These are phyloP conservation scores for Carex littledalei DNA, from an alignment of 176 grass and related monocot species.

Conservation along the genomic window DNA sequence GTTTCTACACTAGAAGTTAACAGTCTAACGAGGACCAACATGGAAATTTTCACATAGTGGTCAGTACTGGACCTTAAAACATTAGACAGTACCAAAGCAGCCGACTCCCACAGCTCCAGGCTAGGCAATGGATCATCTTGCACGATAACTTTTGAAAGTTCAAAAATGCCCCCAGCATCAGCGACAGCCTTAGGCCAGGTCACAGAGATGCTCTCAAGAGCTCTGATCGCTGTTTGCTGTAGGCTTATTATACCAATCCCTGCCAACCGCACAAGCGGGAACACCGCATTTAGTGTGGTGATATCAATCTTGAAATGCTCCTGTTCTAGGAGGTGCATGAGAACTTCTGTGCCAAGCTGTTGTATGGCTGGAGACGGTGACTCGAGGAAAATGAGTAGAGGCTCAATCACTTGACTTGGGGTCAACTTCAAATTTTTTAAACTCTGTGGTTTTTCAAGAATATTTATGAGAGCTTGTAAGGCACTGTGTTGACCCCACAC, in stretches of 20 bases:
- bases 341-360: slow-evolving; percentile 87
- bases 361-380: slow-evolving; percentile 96
- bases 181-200: slow-evolving; percentile 97
- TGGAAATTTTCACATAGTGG: slow-evolving; percentile 86
- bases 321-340: slow-evolving; percentile 87
- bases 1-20: slow-evolving; percentile 66
- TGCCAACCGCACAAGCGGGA: slow-evolving; percentile 86
- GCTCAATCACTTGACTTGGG: slow-evolving; percentile 89
- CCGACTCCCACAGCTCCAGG: slow-evolving; percentile 88
- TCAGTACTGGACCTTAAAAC: slow-evolving; percentile 84
- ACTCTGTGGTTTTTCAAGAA: slow-evolving; percentile 94
- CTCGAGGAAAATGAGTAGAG: slow-evolving; percentile 87
- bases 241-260: slow-evolving; percentile 89
- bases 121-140: slow-evolving; percentile 86
- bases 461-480: slow-evolving; percentile 94
- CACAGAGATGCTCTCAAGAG: slow-evolving; percentile 82
- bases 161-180: slow-evolving; percentile 89
- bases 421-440: slow-evolving; percentile 66
- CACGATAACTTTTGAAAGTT: slow-evolving; percentile 96
- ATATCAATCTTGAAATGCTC: slow-evolving; percentile 97
- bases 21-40: slow-evolving; percentile 82
- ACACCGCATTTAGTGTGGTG: slow-evolving; percentile 85
- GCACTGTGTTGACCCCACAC: slow-evolving; percentile 92
- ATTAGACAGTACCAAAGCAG: slow-evolving; percentile 92
- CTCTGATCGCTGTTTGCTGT: slow-evolving; percentile 93